A percentile compares a stretch with the other conserved stretches of the same genome.
These are phyloP conservation scores for Castanea crenata DNA, from an alignment of 306 rosid genomes.

Conservation along the genomic window DNA sequence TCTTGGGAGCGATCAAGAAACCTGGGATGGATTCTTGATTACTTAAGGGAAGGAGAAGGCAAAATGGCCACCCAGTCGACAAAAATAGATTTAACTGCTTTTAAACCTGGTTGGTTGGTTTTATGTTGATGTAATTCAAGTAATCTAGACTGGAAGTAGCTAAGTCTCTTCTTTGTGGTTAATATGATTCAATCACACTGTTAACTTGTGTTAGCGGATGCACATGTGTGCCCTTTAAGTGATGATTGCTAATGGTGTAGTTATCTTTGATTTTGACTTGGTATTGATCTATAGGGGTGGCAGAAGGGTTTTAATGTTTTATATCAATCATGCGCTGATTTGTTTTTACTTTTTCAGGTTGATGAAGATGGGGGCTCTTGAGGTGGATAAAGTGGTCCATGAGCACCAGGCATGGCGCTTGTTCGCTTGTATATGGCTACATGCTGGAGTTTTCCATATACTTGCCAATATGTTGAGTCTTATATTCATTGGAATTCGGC, in stretches of 20 bases:
- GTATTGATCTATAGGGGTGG: neutral
- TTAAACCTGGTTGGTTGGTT: neutral
- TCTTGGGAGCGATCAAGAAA: no score
- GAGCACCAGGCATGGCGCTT: constrained; percentile 71
- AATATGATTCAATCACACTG: neutral
- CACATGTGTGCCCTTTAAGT: neutral
- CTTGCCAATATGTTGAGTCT: constrained; percentile 90
- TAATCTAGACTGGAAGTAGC: neutral
- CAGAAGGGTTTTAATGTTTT: neutral
- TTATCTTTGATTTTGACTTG: neutral
- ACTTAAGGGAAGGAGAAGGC: no score
- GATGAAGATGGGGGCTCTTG: constrained; percentile 76
- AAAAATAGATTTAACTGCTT: neutral
- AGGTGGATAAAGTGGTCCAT: constrained; percentile 49
- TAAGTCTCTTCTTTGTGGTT: no score
- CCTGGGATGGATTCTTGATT: no score
- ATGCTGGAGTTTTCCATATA: constrained; percentile 74
- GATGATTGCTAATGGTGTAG: neutral
- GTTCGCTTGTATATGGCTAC: constrained; percentile 78
- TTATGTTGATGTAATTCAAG: neutral
- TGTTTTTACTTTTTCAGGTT: constrained; percentile 37
- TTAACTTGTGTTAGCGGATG: neutral
- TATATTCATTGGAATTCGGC: constrained; percentile 71
- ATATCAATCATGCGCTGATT: constrained; percentile 9
- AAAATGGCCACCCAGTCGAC: no score